Evolutionary conservation across 1,139 yeast genomes (phyloP).

Genomic region (Scheffersomyces segobiensis): DNA sequence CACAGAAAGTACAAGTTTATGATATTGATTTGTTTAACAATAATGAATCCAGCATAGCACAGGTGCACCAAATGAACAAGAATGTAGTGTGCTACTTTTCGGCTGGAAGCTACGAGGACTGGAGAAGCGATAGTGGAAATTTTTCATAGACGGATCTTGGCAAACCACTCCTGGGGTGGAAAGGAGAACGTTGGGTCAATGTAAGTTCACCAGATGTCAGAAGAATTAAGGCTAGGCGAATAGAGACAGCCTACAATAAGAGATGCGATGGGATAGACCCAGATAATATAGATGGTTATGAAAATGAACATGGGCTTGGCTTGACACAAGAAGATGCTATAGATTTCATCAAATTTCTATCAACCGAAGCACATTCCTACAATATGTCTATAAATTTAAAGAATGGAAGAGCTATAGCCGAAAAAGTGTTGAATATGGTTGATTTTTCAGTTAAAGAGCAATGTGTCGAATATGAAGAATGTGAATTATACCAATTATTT

Average conservation of each 20-base stretch:
- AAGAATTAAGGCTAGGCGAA: constrained; percentile 16
- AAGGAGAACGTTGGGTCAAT: constrained; percentile 23
- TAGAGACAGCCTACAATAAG: constrained; percentile 16
- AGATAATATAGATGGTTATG: constrained; percentile 23
- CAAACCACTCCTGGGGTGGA: constrained; percentile 20
- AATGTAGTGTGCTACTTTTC: constrained; percentile 25
- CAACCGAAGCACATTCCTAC: constrained; percentile 11
- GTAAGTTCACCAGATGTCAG: constrained; percentile 15
- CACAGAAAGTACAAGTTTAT: constrained; percentile 5
- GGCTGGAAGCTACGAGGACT: constrained; percentile 24
- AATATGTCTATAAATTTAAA: constrained; percentile 19
- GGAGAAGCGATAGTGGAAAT: constrained; percentile 18
- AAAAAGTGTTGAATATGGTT: constrained; percentile 11
- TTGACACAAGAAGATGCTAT: constrained; percentile 18
- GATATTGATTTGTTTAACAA: constrained; percentile 21
- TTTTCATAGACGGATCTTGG: constrained; percentile 18
- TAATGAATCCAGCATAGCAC: constrained; percentile 7
- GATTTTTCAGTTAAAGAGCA: constrained; percentile 22
- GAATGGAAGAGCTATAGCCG: constrained; percentile 19
- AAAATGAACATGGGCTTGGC: constrained; percentile 19
- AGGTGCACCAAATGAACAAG: constrained; percentile 13
- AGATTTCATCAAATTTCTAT: constrained; percentile 14
- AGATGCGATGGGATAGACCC: constrained; percentile 25
- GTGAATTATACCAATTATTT: constrained; percentile 14
- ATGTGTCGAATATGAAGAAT: constrained; percentile 20